A percentile compares a stretch with the other conserved stretches of the same genome.
These are phyloP conservation scores for Tricholoma terreum DNA, from an alignment of 768 basidiomycete genomes.

Conservation along the genomic window DNA sequence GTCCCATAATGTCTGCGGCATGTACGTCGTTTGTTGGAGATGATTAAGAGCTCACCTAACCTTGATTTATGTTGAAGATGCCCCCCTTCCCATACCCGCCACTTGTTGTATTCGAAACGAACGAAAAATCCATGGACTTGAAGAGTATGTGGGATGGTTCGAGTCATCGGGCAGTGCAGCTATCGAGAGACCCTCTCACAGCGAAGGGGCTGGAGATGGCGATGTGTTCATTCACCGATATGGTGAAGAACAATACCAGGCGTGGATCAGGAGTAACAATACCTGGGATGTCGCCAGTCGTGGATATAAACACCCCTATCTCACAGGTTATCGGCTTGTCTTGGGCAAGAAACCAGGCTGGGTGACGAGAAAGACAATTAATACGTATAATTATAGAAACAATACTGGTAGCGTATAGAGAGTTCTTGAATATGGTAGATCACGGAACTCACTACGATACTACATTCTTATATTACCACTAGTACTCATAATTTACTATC, in stretches of 20 bases:
- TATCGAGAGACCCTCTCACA: background rate
- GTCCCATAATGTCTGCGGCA: too few species aligned
- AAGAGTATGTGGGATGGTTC: background rate
- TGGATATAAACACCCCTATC: background rate
- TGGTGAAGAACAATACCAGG: background rate
- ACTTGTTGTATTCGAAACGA: background rate
- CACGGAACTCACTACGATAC: too few species aligned
- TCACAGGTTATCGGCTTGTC: background rate
- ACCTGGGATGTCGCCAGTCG: background rate
- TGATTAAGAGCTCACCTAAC: too few species aligned
- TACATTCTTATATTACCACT: too few species aligned
- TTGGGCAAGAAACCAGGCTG: background rate
- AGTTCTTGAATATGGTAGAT: too few species aligned
- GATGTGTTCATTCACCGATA: background rate
- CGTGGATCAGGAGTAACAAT: background rate
- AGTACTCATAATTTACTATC: too few species aligned
- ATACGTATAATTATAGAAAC: background rate
- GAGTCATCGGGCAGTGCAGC: background rate
- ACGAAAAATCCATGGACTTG: background rate
- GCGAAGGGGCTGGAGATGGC: background rate
- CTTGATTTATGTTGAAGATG: too few species aligned
- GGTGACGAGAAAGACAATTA: background rate
- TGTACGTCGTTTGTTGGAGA: too few species aligned
- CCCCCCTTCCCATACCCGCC: background rate
- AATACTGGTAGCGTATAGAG: too few species aligned